Percentiles rank a stretch among this genome's conserved stretches.
Evolutionary conservation across 768 basidiomycete genomes (phyloP).

Genomic region (Lyophyllum decastes): DNA sequence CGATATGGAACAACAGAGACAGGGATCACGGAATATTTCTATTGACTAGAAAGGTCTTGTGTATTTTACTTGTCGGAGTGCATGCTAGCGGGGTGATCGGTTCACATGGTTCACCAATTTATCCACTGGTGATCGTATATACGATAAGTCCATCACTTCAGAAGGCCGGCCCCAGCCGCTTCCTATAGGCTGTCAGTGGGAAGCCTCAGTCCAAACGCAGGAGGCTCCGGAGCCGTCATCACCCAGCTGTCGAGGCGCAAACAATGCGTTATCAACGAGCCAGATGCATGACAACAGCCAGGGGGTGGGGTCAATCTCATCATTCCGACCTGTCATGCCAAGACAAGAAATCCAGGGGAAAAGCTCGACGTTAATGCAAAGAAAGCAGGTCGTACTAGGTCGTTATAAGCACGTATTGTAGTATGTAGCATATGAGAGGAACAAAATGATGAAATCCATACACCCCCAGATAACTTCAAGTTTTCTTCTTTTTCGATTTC

Average conservation of each 20-base stretch:
- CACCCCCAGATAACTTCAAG: conserved; percentile 14
- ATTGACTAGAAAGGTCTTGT: not conserved
- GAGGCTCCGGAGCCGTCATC: too few relatives aligned
- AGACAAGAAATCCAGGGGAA: too few relatives aligned
- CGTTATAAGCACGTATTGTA: not conserved
- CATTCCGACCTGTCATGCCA: too few relatives aligned
- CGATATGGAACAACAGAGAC: not conserved
- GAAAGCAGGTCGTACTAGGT: too few relatives aligned
- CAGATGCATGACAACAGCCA: too few relatives aligned
- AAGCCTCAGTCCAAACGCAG: too few relatives aligned
- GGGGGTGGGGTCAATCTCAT: too few relatives aligned
- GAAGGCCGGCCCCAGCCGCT: not conserved
- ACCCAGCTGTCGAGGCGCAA: too few relatives aligned
- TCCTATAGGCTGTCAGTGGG: not conserved
- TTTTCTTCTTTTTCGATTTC: conserved; percentile 71
- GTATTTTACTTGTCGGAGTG: not conserved
- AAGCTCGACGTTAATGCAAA: too few relatives aligned
- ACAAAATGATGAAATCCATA: too few relatives aligned
- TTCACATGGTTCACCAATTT: not conserved
- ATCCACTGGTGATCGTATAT: not conserved
- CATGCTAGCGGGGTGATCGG: not conserved
- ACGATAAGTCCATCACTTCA: not conserved
- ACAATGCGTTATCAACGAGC: too few relatives aligned
- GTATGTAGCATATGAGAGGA: not conserved
- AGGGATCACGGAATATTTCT: not conserved